Percentiles rank a stretch among this genome's conserved stretches.
Evolutionary conservation across 2,329 filamentous ascomycete species (phyloP).

Genomic region (Monilinia fructigena): DNA sequence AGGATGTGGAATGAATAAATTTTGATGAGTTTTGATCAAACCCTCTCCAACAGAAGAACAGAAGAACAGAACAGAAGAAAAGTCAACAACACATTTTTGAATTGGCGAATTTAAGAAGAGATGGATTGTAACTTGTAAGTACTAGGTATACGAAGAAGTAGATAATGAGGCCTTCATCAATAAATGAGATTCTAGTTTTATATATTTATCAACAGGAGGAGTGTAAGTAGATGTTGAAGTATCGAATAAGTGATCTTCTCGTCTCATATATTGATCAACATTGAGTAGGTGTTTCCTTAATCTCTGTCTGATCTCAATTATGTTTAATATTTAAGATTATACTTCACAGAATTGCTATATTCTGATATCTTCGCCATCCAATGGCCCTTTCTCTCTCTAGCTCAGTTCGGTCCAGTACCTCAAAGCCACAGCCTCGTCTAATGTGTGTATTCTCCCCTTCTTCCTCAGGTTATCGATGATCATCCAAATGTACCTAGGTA

Average conservation of each 20-base stretch:
- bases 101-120: no score
- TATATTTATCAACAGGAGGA: no score
- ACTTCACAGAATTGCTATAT: not conserved
- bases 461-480: not conserved
- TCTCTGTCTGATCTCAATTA: not conserved
- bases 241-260: not conserved
- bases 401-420: not conserved
- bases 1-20: slow-evolving; percentile 18
- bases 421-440: slow-evolving; percentile 14
- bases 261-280: not conserved
- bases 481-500: no score
- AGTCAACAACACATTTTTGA: not conserved
- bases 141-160: no score
- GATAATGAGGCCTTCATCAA: no score
- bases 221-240: not conserved
- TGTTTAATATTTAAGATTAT: no score
- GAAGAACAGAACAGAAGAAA: not conserved
- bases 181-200: no score
- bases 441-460: not conserved
- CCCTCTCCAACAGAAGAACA: not conserved
- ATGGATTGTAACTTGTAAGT: no score
- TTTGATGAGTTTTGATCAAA: not conserved
- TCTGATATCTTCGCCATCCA: not conserved
- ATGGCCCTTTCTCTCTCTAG: not conserved
- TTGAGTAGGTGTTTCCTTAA: not conserved